A percentile compares a stretch with the other conserved stretches of the same genome.
phyloP scores from a whole-genome alignment of 495 filamentous ascomycete species.

The Aspergillus steynii region DNA sequence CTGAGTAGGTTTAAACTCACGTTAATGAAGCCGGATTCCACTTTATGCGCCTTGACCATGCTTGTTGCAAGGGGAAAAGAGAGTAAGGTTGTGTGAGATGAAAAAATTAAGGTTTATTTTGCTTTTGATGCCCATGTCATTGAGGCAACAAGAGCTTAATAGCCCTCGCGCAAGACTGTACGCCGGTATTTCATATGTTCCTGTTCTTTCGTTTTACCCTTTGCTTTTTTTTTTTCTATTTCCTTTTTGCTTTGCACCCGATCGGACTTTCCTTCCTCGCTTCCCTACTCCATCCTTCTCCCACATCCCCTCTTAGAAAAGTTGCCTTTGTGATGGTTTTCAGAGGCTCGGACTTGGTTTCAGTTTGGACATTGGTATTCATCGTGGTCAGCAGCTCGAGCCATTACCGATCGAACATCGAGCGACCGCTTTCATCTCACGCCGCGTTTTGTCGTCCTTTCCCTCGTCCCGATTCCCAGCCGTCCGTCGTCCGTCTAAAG shows the following conservation, averaged over 20 bases:
- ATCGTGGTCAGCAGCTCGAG: constrained; percentile 46
- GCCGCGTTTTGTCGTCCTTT: constrained; percentile 39
- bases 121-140: constrained; percentile 2
- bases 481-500: constrained; percentile 37
- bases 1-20: constrained; percentile 64
- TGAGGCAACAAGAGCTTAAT: constrained; percentile 5
- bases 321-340: background rate
- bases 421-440: constrained; percentile 34
- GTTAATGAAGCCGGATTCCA: constrained; percentile 4
- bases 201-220: constrained; percentile 5
- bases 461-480: constrained; percentile 34
- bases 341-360: constrained; percentile 3
- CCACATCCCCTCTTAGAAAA: background rate
- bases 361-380: constrained; percentile 25
- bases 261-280: background rate
- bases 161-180: constrained; percentile 4
- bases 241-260: background rate
- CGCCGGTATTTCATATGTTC: constrained; percentile 5
- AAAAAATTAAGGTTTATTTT: background rate
- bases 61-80: background rate
- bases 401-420: constrained; percentile 44
- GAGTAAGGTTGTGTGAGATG: background rate
- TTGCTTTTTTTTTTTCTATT: constrained; percentile 3
- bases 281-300: background rate
- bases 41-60: background rate